These are phyloP conservation scores for Candida nemodendra DNA, from an alignment of 805 yeast species.

Conservation along the genomic window DNA sequence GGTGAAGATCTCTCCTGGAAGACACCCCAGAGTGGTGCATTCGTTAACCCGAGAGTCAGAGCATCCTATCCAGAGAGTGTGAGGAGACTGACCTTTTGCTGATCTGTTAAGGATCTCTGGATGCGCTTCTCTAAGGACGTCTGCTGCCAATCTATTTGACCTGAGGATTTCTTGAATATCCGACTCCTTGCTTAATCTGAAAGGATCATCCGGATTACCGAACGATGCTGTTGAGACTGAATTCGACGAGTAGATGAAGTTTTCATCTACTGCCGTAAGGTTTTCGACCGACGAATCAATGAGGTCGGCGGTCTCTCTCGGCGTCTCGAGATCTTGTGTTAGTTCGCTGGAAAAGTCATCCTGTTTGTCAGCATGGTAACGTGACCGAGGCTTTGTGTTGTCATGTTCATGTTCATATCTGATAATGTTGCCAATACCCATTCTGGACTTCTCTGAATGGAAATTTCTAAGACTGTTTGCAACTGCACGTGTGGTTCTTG, in stretches of 20 bases:
- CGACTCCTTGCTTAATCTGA: constrained; percentile 48
- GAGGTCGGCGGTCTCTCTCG: too few species aligned
- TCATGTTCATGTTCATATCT: constrained; percentile 27
- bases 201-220: constrained; percentile 31
- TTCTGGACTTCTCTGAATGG: constrained; percentile 9
- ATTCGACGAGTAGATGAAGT: constrained; percentile 10
- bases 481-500: too few species aligned
- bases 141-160: constrained; percentile 47
- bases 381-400: constrained; percentile 10
- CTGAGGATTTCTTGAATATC: constrained; percentile 46
- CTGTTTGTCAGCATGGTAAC: constrained; percentile 2
- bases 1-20: constrained; percentile 90
- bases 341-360: neutral
- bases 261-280: neutral
- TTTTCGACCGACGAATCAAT: too few species aligned
- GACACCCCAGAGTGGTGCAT: constrained; percentile 63
- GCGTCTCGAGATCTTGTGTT: neutral
- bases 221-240: constrained; percentile 5
- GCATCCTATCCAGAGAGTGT: constrained; percentile 92
- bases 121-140: constrained; percentile 45
- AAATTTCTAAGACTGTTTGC: too few species aligned
- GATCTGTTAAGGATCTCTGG: constrained; percentile 62
- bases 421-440: constrained; percentile 27
- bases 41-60: constrained; percentile 91
- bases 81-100: constrained; percentile 86